Conservation (phyloP, 768 basidiomycete species). For the Amanita exitialis region DNA sequence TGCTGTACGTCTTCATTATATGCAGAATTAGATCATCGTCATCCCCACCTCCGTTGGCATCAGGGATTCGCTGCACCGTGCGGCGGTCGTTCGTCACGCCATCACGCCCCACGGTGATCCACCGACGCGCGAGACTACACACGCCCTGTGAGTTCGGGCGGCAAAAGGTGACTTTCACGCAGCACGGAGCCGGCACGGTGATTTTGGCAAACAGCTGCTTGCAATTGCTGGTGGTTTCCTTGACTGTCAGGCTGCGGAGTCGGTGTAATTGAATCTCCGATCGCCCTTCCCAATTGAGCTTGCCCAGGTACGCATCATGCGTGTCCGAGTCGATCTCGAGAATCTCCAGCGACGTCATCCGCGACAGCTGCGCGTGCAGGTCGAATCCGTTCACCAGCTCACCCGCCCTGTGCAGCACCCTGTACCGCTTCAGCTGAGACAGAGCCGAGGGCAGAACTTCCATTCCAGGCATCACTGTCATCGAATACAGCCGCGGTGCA, state of each 20-base stretch:
- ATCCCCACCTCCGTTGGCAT: too few species aligned
- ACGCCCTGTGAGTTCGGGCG: neutral
- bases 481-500: neutral
- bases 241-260: neutral
- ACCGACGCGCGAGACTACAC: neutral
- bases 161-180: neutral
- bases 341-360: neutral
- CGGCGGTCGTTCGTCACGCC: neutral
- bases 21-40: too few species aligned
- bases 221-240: neutral
- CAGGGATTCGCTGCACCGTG: too few species aligned
- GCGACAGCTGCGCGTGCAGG: neutral
- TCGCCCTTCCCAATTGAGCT: neutral
- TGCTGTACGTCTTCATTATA: too few species aligned
- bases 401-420: neutral
- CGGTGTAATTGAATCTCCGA: neutral
- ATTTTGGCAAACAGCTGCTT: neutral
- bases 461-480: neutral
- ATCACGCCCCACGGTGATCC: neutral
- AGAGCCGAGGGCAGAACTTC: neutral
- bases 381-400: neutral
- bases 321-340: conserved; percentile 1
- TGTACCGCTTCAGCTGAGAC: neutral
- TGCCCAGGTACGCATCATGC: too few species aligned
- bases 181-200: neutral